Base-by-base conservation (phyloP, 805 yeast species). In the Nakazawaea ishiwadae region DNA sequence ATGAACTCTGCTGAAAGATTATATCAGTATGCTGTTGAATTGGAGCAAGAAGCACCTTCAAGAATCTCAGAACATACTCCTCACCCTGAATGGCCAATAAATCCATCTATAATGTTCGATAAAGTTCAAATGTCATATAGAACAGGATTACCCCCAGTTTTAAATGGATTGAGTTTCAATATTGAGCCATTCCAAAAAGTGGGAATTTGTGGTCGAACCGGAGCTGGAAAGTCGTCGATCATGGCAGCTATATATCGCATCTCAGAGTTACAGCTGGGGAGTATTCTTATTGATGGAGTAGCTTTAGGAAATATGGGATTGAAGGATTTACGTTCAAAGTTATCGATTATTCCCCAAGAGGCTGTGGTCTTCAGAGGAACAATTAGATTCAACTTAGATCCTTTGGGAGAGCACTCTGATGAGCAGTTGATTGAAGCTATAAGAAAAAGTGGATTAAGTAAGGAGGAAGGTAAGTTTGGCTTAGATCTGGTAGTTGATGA, bases 401-500 rank as follows among this genome's bases (percentile, higher is more conserved):
- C 26, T 8, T 23, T 23, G 7, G 26, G 26, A 7, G 26, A 23
- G 26, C 26, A 23, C 10, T 23, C 26, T 23, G 26, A 23, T 23
- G 26, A 23, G 26, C 7, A 23, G 26, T 23, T 23, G 10, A 8
- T 7, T 7, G 26, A 7, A 8, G 26, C 26, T 8, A 8, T 23
- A 10, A 23, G 26, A 10, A 23, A 23, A 23, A 23, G 26, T 23
- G 26, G 26, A 10, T 23, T 48, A 49, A 71, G 26, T 7, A 10
- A 7, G 7, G 26, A 23, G 10, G 10, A 8, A 23, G 20, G n/a
- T n/a, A 60, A 60, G 45, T 65, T 64, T 47, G 58, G 56, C 31
- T 59, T 75, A 51, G 68, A 68, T 35, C 69, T 63, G 44, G 42
- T 51, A 18, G 79, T 75, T 19, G 76, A 76, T 21, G 88, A 82